Evolutionary conservation across 306 rosid species (phyloP).

Genomic region (Rubus idaeus): DNA sequence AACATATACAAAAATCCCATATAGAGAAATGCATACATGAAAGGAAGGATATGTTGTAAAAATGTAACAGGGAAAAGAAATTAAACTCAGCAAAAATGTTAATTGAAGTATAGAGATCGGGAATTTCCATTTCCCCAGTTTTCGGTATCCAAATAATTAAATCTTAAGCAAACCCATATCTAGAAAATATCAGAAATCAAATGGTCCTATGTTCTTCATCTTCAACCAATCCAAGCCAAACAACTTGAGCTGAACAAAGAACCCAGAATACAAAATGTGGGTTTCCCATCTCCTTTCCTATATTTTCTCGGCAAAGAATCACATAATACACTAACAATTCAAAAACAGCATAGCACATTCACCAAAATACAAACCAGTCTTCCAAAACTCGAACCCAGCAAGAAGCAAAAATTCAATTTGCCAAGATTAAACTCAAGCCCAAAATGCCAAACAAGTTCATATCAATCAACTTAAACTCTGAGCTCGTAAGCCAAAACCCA

Average conservation of each 20-base stretch:
- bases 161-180: not conserved
- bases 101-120: constrained; percentile 23
- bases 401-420: not conserved
- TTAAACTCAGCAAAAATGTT: not conserved
- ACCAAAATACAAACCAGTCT: not conserved
- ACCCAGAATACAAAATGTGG: not conserved
- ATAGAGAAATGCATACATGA: not conserved
- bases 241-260: not conserved
- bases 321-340: constrained; percentile 14
- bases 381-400: not conserved
- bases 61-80: not conserved
- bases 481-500: not conserved
- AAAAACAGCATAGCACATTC: not conserved
- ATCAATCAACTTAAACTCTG: not conserved
- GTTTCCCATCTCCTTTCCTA: not conserved
- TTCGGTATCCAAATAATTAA: not conserved
- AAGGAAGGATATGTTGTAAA: not conserved
- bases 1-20: not conserved
- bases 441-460: not conserved
- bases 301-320: constrained; percentile 3
- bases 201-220: constrained; percentile 10
- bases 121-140: not conserved
- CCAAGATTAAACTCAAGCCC: not conserved
- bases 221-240: constrained; percentile 18
- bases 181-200: not conserved